A percentile compares a stretch with the other conserved stretches of the same genome.
Evolutionary conservation across 768 basidiomycete genomes (phyloP).

Genomic region (Mycena belliarum): DNA sequence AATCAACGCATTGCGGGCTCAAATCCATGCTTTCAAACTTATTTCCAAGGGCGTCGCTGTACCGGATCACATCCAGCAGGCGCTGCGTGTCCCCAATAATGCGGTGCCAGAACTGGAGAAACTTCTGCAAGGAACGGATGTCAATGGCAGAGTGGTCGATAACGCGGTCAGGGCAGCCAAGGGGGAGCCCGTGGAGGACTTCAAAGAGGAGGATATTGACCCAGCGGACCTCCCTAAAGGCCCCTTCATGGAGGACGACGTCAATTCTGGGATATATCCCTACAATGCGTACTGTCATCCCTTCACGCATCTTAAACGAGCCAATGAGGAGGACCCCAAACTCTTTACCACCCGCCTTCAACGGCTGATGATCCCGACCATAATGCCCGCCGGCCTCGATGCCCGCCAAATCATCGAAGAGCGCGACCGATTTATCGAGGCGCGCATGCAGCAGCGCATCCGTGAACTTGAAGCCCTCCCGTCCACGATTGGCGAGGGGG

Average conservation of each 20-base stretch:
- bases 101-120: conserved; percentile 66
- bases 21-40: conserved; percentile 81
- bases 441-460: conserved; percentile 85
- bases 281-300: conserved; percentile 91
- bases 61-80: conserved; percentile 69
- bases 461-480: conserved; percentile 81
- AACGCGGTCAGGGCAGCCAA: conserved; percentile 61
- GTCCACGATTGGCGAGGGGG: conserved; percentile 78
- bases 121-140: conserved; percentile 59
- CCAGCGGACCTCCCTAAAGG: conserved; percentile 68
- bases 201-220: conserved; percentile 56
- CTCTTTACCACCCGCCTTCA: conserved; percentile 74
- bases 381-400: conserved; percentile 91
- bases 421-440: conserved; percentile 88
- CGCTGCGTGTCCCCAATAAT: conserved; percentile 64
- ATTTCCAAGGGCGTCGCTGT: conserved; percentile 66
- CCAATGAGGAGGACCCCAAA: conserved; percentile 57
- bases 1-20: conserved; percentile 72
- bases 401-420: conserved; percentile 90
- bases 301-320: conserved; percentile 75
- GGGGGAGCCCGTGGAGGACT: conserved; percentile 50
- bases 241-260: conserved; percentile 77
- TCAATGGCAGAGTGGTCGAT: conserved; percentile 66
- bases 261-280: conserved; percentile 81
- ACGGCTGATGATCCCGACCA: conserved; percentile 79